Evolutionary conservation across 108 stramenopile genomes (phyloP), one percentile per base, ranked within the genome.

Genomic region (Nannochloropsis salina): DNA sequence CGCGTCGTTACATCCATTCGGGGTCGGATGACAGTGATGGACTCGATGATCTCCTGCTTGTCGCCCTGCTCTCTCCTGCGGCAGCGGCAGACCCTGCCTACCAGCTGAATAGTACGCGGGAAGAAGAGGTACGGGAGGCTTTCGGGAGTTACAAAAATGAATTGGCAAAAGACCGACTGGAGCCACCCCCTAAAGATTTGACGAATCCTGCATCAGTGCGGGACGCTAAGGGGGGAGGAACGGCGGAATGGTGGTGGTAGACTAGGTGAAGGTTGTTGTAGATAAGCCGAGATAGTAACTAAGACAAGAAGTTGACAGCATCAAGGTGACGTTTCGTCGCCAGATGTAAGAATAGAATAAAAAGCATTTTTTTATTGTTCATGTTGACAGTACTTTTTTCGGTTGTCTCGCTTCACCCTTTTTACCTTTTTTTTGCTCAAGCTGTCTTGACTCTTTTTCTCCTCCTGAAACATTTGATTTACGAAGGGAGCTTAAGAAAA

Each of bases 101-200:
- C 8, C 20, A 74, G 61, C 61, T 74, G 4, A 74, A 15, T n/a
- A n/a, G 5, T n/a, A n/a, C 20, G 61, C 61, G 61, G 61, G 20
- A 74, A n/a, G 20, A n/a, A n/a, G 20, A 74, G 61, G 20, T 74
- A 6, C 61, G 15, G 20, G 61, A 74, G 6, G 61, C 61, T n/a
- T 74, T 74, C n/a, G 61, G 20, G n/a, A 74, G 61, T 74, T 74
- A n/a, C 61, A 74, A 74, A 74, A 15, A 74, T 74, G 61, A 74
- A 74, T 15, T n/a, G n/a, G 61, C 61, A n/a, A 74, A 2, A 2
- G 61, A 74, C 8, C 15, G 61, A n/a, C n/a, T 74, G 61, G 61
- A n/a, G n/a, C 61, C 61, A 15, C 61, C 61, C 3, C 61, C 61
- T 15, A 15, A 15, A 74, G 61, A 74, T n/a, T n/a, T 74, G 61